Base-by-base conservation (phyloP, 768 basidiomycete species). In the Rhodosporidiobolus odoratus region DNA sequence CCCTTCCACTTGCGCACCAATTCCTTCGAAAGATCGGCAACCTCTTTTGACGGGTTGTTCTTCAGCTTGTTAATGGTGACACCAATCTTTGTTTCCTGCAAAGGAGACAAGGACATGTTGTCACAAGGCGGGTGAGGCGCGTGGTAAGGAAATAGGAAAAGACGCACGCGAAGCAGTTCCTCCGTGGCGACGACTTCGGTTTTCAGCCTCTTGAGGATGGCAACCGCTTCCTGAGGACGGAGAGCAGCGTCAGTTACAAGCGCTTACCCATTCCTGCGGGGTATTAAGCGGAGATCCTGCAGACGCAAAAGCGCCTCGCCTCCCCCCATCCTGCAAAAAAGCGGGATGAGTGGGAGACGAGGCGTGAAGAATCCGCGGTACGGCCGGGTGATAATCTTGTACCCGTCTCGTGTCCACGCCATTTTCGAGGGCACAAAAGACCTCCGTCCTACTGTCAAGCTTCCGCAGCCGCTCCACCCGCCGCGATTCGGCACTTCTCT, bases 21-120 rank as follows among this genome's bases (percentile, higher is more conserved):
- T 74, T 92, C 91, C 79, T 94, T 95, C 25, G 93, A 91, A 10
- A 90, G 82, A 73, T 91, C 89, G 13, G 90, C 79, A 15, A 96
- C 87, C 17, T 87, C 84, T 76, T 88, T 90, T 19, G 84, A 82
- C 1, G 84, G 81, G 79, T 92, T 88, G 38, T 84, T 83, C 57
- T 92, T 86, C 25, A 94, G 84, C 81, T 94, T 94, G 62, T 92
- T 91, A 4, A 96, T 91, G 0, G 91, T 89, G n/a, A 95, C 81
- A 58, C 92, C 92, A 6, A 88, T 89, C 80, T 89, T 93, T 79
- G 91, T 93, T 81, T 94, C 92, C 92, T 94, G 67, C n/a, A 27
- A 13, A 13, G 2, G 32, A 23, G 19, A 17, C 21, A 2, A 23
- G 2, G 12, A n/a, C 35, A 25, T 13, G n/a, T 32, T 23, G 54